Percentiles rank a stretch among this genome's conserved stretches.
phyloP scores from a whole-genome alignment of 148 eudicot species.

The Vaccinium myrtillus region DNA sequence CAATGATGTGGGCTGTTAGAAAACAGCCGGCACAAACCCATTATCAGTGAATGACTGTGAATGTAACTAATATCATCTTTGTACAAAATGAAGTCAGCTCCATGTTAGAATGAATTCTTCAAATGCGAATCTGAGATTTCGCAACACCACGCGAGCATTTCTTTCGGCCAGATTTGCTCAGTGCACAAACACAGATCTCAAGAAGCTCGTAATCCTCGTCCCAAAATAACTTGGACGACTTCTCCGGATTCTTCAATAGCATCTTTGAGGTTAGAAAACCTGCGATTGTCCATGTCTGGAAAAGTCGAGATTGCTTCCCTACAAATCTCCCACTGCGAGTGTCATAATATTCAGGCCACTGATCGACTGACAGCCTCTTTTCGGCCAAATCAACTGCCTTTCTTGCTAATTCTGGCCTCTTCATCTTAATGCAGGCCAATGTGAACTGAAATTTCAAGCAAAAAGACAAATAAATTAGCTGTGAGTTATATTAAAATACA shows the following conservation, averaged over 20 bases:
- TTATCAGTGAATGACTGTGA: neutral
- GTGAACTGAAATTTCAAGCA: constrained; percentile 60
- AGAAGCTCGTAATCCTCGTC: constrained; percentile 84
- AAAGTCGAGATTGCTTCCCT: constrained; percentile 83
- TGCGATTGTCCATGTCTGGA: constrained; percentile 88
- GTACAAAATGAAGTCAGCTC: neutral
- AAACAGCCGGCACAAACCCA: neutral
- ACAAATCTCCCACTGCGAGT: constrained; percentile 63
- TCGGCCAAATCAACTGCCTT: constrained; percentile 75
- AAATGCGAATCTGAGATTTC: constrained; percentile 23
- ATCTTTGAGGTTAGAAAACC: constrained; percentile 76
- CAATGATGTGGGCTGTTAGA: constrained; percentile 3
- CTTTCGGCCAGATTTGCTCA: constrained; percentile 49
- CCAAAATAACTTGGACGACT: constrained; percentile 63
- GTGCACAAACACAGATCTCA: constrained; percentile 79
- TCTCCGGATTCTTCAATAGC: constrained; percentile 68
- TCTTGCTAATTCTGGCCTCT: constrained; percentile 65
- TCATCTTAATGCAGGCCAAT: constrained; percentile 89
- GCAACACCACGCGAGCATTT: constrained; percentile 64
- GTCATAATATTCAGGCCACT: constrained; percentile 94
- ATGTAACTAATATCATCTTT: neutral
- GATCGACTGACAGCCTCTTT: constrained; percentile 62
- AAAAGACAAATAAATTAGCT: neutral
- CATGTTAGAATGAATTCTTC: neutral
- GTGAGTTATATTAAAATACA: neutral